Conservation (phyloP, 331 rosid genomes). For the Malus hybrid region DNA sequence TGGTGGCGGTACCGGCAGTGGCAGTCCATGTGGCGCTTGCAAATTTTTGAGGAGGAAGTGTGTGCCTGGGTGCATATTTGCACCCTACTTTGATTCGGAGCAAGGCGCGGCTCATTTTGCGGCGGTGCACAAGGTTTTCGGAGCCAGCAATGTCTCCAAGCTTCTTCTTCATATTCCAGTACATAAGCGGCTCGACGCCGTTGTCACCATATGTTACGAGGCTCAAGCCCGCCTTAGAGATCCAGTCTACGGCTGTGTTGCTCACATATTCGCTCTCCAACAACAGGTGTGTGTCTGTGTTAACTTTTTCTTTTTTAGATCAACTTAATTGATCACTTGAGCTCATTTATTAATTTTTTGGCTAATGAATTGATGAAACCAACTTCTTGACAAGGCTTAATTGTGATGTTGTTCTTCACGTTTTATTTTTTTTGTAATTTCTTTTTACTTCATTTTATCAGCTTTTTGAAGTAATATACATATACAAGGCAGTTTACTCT, state of each 20-base stretch:
- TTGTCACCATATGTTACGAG: constrained; percentile 77
- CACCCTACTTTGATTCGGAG: constrained; percentile 89
- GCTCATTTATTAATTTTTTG: neutral
- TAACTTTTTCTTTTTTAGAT: neutral
- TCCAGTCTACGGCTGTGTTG: constrained; percentile 89
- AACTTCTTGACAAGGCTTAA: neutral
- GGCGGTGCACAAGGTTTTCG: constrained; percentile 88
- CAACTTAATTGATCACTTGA: neutral
- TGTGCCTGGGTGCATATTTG: constrained; percentile 64
- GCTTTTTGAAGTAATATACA: neutral
- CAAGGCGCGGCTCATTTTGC: constrained; percentile 86
- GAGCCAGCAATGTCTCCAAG: constrained; percentile 92
- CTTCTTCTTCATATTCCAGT: constrained; percentile 69
- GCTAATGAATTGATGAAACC: neutral
- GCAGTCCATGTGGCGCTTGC: constrained; percentile 93
- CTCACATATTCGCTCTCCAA: constrained; percentile 85
- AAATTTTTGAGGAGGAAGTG: constrained; percentile 84
- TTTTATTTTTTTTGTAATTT: neutral
- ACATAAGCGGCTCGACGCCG: constrained; percentile 74
- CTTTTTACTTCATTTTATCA: neutral
- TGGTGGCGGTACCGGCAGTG: constrained; percentile 1
- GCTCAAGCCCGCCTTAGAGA: constrained; percentile 88
- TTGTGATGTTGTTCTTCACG: neutral
- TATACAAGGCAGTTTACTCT: too few species aligned
- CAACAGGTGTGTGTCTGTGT: constrained; percentile 57